Evolutionary conservation across 805 yeast genomes (phyloP).

Genomic region (Henningerozyma blattae): DNA sequence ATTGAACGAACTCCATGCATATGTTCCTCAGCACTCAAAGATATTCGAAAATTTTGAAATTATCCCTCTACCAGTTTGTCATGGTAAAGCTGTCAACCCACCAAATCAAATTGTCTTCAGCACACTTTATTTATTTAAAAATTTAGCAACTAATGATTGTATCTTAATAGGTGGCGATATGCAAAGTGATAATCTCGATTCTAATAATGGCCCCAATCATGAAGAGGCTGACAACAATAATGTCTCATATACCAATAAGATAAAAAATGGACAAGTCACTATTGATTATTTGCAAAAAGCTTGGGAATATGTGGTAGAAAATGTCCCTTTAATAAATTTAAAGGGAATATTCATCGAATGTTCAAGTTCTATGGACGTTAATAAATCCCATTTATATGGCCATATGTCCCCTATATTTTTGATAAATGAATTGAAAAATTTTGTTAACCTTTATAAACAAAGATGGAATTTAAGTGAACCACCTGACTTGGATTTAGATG

Average conservation of each 20-base stretch:
- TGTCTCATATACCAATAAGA: too few species aligned
- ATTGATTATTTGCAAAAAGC: slow-evolving; percentile 26
- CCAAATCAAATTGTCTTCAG: slow-evolving; percentile 22
- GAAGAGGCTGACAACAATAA: too few species aligned
- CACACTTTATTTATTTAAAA: slow-evolving; percentile 48
- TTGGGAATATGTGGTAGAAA: slow-evolving; percentile 46
- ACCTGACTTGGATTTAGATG: slow-evolving; percentile 4
- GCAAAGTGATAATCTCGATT: slow-evolving; percentile 41
- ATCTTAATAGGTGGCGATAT: slow-evolving; percentile 74
- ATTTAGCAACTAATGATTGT: slow-evolving; percentile 22
- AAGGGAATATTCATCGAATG: slow-evolving; percentile 66
- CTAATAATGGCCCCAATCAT: neutral
- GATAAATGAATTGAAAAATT: slow-evolving; percentile 38
- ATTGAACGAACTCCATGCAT: slow-evolving; percentile 4
- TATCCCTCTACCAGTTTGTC: slow-evolving; percentile 27
- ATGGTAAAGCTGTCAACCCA: slow-evolving; percentile 28
- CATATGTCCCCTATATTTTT: slow-evolving; percentile 64
- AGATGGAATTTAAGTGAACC: slow-evolving; percentile 25
- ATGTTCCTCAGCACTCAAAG: slow-evolving; percentile 6
- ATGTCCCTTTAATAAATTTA: slow-evolving; percentile 30
- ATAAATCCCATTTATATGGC: slow-evolving; percentile 50
- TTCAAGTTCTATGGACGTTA: slow-evolving; percentile 40
- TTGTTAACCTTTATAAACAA: slow-evolving; percentile 29
- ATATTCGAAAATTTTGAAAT: slow-evolving; percentile 19
- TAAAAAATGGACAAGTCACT: too few species aligned